Percentiles rank a stretch among this genome's conserved stretches.
Conservation (phyloP, 208 protist species). For the Endotrypanum monterogeii region DNA sequence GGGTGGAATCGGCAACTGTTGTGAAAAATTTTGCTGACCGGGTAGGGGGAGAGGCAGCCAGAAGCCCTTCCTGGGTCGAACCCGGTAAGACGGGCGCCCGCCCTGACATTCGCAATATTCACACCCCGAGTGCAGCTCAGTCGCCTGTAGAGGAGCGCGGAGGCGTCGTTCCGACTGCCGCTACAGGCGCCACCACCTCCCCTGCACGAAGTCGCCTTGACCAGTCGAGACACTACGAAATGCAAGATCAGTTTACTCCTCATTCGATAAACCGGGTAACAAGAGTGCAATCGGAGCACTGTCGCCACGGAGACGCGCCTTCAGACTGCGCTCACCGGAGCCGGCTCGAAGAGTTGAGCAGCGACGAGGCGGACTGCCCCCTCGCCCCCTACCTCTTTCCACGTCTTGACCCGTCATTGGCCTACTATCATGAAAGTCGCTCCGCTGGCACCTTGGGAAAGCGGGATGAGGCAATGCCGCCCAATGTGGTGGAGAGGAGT, state of each 20-base stretch:
- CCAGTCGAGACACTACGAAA: not conserved
- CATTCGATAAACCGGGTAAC: slow-evolving; percentile 10
- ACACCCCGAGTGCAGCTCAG: not conserved
- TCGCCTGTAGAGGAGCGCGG: not conserved
- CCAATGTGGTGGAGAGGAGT: slow-evolving; percentile 42
- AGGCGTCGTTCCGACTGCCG: not conserved
- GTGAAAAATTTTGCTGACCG: slow-evolving; percentile 15
- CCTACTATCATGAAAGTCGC: slow-evolving; percentile 27
- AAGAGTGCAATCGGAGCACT: slow-evolving; percentile 10
- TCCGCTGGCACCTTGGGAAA: slow-evolving; percentile 4
- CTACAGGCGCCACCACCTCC: too few species aligned
- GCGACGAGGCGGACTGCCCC: slow-evolving; percentile 22
- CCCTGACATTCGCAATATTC: not conserved
- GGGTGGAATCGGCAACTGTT: slow-evolving; percentile 19
- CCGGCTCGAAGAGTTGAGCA: not conserved
- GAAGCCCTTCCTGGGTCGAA: not conserved
- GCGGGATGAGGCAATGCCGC: slow-evolving; percentile 22
- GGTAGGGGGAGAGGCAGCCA: slow-evolving; percentile 11
- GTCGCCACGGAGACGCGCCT: not conserved
- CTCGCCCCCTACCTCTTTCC: slow-evolving; percentile 38
- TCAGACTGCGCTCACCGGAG: not conserved
- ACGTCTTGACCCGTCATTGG: slow-evolving; percentile 45
- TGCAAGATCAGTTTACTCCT: slow-evolving; percentile 3
- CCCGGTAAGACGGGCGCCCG: not conserved
- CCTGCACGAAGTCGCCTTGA: not conserved